These are phyloP conservation scores for Arthrinium phaeospermum DNA, from an alignment of 2,329 filamentous ascomycete species.

Conservation along the genomic window DNA sequence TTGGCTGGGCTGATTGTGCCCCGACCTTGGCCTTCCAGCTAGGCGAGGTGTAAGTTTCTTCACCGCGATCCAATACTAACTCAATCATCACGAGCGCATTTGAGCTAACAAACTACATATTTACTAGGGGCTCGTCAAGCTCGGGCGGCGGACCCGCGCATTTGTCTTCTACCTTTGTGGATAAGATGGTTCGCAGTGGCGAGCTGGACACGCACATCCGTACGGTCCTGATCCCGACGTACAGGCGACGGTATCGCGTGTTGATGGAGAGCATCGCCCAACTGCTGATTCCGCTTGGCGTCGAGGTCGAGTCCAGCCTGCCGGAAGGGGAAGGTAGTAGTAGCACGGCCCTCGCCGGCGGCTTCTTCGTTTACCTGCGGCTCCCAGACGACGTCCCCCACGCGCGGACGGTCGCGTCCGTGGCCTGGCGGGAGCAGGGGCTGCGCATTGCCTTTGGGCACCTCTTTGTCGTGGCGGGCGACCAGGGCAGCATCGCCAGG, in stretches of 20 bases:
- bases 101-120: background rate
- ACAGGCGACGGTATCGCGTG: conserved; percentile 43
- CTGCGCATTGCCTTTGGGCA: conserved; percentile 61
- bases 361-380: conserved; percentile 70
- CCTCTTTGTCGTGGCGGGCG: conserved; percentile 56
- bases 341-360: conserved; percentile 49
- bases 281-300: conserved; percentile 31
- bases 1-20: conserved; percentile 59
- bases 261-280: conserved; percentile 31
- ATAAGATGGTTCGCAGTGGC: conserved; percentile 57
- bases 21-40: conserved; percentile 61
- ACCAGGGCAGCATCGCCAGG: conserved; percentile 38
- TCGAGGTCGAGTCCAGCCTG: conserved; percentile 25
- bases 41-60: conserved; percentile 59
- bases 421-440: conserved; percentile 57
- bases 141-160: conserved; percentile 39
- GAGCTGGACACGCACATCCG: conserved; percentile 59
- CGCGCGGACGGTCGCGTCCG: conserved; percentile 51
- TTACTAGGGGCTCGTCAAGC: conserved; percentile 30
- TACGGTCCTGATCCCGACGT: conserved; percentile 59
- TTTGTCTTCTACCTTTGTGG: conserved; percentile 39
- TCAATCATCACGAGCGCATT: background rate
- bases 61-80: background rate
- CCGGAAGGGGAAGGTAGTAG: background rate
- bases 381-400: conserved; percentile 49